Base-by-base conservation (phyloP, 2,329 filamentous ascomycete genomes). In the Ploettnerulaceae sp. region DNA sequence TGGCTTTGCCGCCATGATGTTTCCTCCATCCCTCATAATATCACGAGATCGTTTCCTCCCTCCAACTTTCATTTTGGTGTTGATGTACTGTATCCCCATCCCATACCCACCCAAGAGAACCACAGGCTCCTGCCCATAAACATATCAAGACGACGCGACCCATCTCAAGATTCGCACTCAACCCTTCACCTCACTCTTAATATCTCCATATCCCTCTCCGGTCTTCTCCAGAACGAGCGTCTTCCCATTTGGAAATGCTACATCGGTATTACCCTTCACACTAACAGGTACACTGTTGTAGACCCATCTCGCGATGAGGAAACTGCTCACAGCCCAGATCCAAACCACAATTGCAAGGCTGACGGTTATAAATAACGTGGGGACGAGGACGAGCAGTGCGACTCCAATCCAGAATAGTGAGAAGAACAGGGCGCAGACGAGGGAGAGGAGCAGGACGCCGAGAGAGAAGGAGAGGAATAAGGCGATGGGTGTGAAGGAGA, bases 391-490 rank as follows among this genome's bases (percentile, higher is more conserved):
- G 37, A 87, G 62, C 8, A 86, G 68, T 2, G 82, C 84, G 34
- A 87, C 64, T 40, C 81, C 78, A 43, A 81, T 74, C 71, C 80
- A 83, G 69, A 85, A 81, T 37, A 85, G 71, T 1, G 77, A 76
- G 69, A 87, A 86, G 46, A 81, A 58, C 29, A 86, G 59, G 9
- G 81, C 82, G 22, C 74, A 72, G 32, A 81, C 67, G 31, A 86
- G 61, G 12, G 82, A 76, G 62, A 88, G 75, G 52, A 81, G 64
- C 52, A 82, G 66, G 49, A 82, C 76, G 29, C 77, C 79, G 31
- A 82, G 56, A 45, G 75, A 71, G 70, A 90, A 89, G 56, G 76
- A 69, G 46, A 75, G 53, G 69, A 93, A 91, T 52, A 89, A 67
- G 31, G 81, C 65, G 48, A 90, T 58, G 1, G 87, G 87, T 11